Percentiles rank a stretch among this genome's conserved stretches.
These are phyloP conservation scores for Viola odorata DNA, from an alignment of 345 rosid genomes.

Conservation along the genomic window DNA sequence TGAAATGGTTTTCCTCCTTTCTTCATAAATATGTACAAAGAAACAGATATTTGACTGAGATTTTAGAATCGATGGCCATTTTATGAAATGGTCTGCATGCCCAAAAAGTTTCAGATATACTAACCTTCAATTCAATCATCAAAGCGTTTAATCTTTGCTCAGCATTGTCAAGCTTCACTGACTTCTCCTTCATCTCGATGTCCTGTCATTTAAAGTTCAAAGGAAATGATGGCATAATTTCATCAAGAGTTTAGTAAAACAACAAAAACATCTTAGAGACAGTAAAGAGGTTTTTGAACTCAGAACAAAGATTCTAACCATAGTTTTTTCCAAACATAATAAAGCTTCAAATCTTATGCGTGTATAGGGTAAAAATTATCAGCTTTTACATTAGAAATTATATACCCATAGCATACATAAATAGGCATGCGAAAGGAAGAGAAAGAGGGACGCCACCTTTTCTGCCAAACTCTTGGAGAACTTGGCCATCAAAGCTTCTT, in stretches of 20 bases:
- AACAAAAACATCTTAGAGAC: neutral
- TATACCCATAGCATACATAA: no score
- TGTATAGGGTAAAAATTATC: no score
- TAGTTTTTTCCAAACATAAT: no score
- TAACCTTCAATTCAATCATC: constrained; percentile 31
- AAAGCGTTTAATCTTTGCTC: constrained; percentile 26
- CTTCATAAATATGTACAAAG: no score
- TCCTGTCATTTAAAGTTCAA: constrained; percentile 29
- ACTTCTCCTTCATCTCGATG: constrained; percentile 24
- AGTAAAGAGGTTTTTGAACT: no score
- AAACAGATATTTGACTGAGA: no score
- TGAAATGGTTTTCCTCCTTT: neutral
- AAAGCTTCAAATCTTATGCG: no score
- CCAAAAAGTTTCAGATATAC: constrained; percentile 15
- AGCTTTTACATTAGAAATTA: no score
- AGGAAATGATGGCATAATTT: neutral
- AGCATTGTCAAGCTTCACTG: constrained; percentile 27
- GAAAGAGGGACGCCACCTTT: constrained; percentile 29
- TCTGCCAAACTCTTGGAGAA: constrained; percentile 28
- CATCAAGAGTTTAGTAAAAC: neutral
- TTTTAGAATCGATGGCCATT: no score
- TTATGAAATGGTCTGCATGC: no score
- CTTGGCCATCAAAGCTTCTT: constrained; percentile 24
- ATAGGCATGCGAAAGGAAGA: neutral
- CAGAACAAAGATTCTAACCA: no score